Percentiles rank a stretch among this genome's conserved stretches.
Conservation (phyloP, 768 basidiomycete species). For the Termitomyces titanicus region DNA sequence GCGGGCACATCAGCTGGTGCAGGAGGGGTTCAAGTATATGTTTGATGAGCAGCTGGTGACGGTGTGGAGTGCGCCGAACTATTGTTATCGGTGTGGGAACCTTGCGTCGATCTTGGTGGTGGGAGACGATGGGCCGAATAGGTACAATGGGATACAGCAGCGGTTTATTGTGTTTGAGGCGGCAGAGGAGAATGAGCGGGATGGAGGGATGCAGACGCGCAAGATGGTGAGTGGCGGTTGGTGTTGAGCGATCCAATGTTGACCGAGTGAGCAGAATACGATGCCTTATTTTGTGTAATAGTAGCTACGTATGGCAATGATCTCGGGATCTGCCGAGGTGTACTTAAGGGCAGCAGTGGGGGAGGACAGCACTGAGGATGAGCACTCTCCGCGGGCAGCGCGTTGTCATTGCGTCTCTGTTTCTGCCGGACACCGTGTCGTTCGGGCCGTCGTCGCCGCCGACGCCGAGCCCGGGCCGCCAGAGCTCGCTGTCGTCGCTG, state of each 20-base stretch:
- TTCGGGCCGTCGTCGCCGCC: slow-evolving; percentile 58
- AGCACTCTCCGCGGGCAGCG: slow-evolving; percentile 70
- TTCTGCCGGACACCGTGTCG: slow-evolving; percentile 72
- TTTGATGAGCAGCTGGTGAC: slow-evolving; percentile 90
- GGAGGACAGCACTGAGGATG: no score
- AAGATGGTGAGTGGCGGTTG: slow-evolving; percentile 53
- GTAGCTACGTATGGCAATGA: slow-evolving; percentile 11
- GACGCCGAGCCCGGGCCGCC: slow-evolving; percentile 14
- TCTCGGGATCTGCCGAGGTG: slow-evolving; percentile 1
- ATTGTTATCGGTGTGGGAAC: slow-evolving; percentile 81
- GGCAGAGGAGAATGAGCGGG: slow-evolving; percentile 85
- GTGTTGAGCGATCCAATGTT: neutral
- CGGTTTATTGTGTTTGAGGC: slow-evolving; percentile 84
- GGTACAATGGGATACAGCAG: slow-evolving; percentile 25
- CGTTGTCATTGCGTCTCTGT: slow-evolving; percentile 79
- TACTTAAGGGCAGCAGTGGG: no score
- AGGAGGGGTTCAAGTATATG: slow-evolving; percentile 97
- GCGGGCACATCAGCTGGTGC: slow-evolving; percentile 94
- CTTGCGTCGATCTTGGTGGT: slow-evolving; percentile 89
- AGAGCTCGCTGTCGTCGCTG: slow-evolving; percentile 22
- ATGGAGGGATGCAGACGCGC: slow-evolving; percentile 73
- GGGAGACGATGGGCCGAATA: slow-evolving; percentile 36
- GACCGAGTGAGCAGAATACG: slow-evolving; percentile 46
- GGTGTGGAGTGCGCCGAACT: slow-evolving; percentile 91
- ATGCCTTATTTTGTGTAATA: slow-evolving; percentile 53